Evolutionary conservation across 1,284 basidiomycete genomes (phyloP).

Genomic region (Austroboletus niveus): DNA sequence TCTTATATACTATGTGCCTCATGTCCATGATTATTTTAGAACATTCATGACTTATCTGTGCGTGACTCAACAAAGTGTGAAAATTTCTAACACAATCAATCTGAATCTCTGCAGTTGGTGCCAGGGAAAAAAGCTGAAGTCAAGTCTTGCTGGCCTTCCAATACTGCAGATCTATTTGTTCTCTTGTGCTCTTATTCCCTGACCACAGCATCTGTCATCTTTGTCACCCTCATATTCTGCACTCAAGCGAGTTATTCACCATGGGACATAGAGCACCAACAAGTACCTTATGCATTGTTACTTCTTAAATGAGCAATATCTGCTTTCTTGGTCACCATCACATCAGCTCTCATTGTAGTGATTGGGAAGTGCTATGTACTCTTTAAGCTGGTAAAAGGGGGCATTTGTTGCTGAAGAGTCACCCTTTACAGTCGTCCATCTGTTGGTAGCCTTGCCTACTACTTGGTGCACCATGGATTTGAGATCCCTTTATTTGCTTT

Average conservation of each 20-base stretch:
- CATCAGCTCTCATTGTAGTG: conserved; percentile 1
- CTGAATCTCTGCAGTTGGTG: not conserved
- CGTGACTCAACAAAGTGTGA: no score
- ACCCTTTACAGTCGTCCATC: conserved; percentile 1
- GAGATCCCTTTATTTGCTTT: conserved; percentile 4
- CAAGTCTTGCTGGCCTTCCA: not conserved
- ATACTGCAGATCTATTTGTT: conserved; percentile 1
- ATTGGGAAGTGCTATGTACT: conserved; percentile 6
- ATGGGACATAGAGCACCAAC: not conserved
- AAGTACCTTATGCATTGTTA: not conserved
- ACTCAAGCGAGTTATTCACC: not conserved
- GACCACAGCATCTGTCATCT: conserved; percentile 3
- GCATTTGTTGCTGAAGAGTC: conserved; percentile 4
- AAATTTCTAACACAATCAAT: no score
- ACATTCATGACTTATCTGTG: no score
- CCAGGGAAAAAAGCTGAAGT: not conserved
- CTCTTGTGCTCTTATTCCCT: conserved; percentile 1
- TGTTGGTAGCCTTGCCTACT: not conserved
- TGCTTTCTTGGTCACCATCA: conserved; percentile 1
- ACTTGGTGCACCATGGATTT: not conserved
- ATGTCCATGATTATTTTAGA: no score
- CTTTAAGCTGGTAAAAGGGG: not conserved
- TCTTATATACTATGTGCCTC: no score
- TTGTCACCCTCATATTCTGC: conserved; percentile 2
- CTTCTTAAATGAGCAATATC: conserved; percentile 2